A percentile compares a stretch with the other conserved stretches of the same genome.
Conservation (phyloP, 2,329 filamentous ascomycete species). For the Alternaria triticimaculans region DNA sequence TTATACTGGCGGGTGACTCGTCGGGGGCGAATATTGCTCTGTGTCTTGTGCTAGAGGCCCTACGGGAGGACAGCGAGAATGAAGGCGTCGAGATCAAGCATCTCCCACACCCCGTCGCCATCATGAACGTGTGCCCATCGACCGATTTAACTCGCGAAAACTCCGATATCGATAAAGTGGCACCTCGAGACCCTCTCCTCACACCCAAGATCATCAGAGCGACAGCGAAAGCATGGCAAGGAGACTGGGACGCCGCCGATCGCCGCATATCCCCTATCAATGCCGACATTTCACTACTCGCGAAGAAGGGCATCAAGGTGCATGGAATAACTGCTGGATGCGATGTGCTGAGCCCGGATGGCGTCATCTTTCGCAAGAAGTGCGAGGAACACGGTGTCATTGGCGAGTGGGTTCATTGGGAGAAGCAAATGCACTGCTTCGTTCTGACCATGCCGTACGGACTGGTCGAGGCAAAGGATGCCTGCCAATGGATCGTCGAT, state of each 20-base stretch:
- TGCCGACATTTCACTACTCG: conserved; percentile 51
- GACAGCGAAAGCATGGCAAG: conserved; percentile 53
- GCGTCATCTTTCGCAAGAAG: conserved; percentile 56
- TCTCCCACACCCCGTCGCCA: conserved; percentile 39
- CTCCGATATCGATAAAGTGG: conserved; percentile 51
- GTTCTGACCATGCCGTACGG: conserved; percentile 59
- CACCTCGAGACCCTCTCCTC: conserved; percentile 56
- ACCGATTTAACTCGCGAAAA: conserved; percentile 58
- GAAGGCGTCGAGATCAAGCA: conserved; percentile 4
- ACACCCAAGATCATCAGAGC: conserved; percentile 50
- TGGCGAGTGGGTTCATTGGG: conserved; percentile 66
- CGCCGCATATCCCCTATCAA: conserved; percentile 58
- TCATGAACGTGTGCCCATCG: conserved; percentile 58
- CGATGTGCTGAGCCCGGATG: conserved; percentile 63
- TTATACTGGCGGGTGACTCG: conserved; percentile 62
- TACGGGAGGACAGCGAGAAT: conserved; percentile 40
- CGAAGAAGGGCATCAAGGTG: conserved; percentile 53
- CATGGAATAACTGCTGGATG: conserved; percentile 61
- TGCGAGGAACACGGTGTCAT: conserved; percentile 51
- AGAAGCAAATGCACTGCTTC: conserved; percentile 67
- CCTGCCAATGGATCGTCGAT: conserved; percentile 55
- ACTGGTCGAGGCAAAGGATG: conserved; percentile 56
- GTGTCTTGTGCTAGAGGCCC: conserved; percentile 47
- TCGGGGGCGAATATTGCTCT: conserved; percentile 63
- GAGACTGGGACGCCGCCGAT: conserved; percentile 52